These are phyloP conservation scores for Oenanthe javanica DNA, from an alignment of 140 eudicot genomes.

Conservation along the genomic window DNA sequence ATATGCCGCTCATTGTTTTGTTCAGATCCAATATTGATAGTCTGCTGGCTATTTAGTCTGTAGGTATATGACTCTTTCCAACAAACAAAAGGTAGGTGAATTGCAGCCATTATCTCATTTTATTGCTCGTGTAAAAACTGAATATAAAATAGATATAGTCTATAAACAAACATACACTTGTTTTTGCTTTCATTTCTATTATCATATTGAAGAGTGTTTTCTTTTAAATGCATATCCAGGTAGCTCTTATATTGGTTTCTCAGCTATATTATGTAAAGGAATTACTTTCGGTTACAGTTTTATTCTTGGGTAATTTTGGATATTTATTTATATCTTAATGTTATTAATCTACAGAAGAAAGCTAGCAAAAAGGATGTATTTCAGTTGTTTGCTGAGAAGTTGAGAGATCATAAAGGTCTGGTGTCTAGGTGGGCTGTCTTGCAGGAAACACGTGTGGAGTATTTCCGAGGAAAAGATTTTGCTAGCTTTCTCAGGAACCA, in stretches of 20 bases:
- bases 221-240: neutral
- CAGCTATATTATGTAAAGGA: neutral
- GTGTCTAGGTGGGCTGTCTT: slow-evolving; percentile 98
- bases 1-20: no score
- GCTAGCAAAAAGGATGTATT: slow-evolving; percentile 81
- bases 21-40: no score
- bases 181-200: neutral
- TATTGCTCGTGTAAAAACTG: neutral
- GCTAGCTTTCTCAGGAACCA: slow-evolving; percentile 82
- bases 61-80: neutral
- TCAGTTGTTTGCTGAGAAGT: slow-evolving; percentile 92
- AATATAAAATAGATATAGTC: neutral
- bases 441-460: slow-evolving; percentile 98
- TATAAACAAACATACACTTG: neutral
- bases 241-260: neutral
- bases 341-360: slow-evolving; percentile 54
- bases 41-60: no score
- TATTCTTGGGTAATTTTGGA: neutral
- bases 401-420: slow-evolving; percentile 87
- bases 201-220: neutral
- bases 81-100: neutral
- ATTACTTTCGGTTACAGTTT: neutral
- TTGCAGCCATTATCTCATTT: neutral
- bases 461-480: slow-evolving; percentile 94
- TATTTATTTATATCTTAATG: neutral